Conservation (phyloP, 2,329 filamentous ascomycete genomes). For the Ampelomyces quisqualis region DNA sequence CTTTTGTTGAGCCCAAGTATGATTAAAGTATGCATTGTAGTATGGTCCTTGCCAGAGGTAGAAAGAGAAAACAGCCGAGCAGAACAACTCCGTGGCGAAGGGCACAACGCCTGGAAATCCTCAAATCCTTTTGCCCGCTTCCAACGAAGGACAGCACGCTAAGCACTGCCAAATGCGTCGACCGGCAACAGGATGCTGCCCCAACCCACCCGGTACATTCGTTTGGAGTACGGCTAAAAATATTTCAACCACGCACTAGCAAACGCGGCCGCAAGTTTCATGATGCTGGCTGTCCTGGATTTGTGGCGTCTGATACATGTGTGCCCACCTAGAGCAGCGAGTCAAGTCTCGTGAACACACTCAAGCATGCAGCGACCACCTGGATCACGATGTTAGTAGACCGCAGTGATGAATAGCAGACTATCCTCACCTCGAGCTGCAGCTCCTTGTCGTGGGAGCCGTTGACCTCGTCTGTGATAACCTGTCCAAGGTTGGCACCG, state of each 20-base stretch:
- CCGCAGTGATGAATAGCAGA: conserved; percentile 20
- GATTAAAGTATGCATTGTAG: conserved; percentile 15
- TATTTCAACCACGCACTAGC: neutral
- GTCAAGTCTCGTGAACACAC: conserved; percentile 95
- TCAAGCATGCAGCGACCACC: conserved; percentile 91
- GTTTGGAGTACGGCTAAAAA: conserved; percentile 7
- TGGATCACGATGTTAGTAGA: conserved; percentile 28
- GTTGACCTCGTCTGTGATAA: conserved; percentile 83
- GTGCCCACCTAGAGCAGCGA: conserved; percentile 68
- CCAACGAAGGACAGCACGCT: conserved; percentile 22
- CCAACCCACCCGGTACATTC: conserved; percentile 10
- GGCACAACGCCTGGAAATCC: conserved; percentile 28
- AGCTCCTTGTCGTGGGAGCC: conserved; percentile 89
- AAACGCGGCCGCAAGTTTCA: neutral
- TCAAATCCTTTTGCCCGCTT: conserved; percentile 26
- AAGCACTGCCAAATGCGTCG: conserved; percentile 3
- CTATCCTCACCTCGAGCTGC: conserved; percentile 76
- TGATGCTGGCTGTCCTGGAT: neutral
- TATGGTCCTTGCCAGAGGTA: conserved; percentile 2
- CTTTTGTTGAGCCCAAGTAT: neutral
- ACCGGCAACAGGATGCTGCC: conserved; percentile 6
- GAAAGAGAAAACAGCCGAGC: neutral
- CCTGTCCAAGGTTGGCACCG: conserved; percentile 86
- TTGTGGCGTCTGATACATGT: neutral
- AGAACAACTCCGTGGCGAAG: conserved; percentile 5